Percentiles rank a stretch among this genome's conserved stretches.
phyloP scores from a whole-genome alignment of 805 yeast genomes.

The Phaffomyces thermotolerans region DNA sequence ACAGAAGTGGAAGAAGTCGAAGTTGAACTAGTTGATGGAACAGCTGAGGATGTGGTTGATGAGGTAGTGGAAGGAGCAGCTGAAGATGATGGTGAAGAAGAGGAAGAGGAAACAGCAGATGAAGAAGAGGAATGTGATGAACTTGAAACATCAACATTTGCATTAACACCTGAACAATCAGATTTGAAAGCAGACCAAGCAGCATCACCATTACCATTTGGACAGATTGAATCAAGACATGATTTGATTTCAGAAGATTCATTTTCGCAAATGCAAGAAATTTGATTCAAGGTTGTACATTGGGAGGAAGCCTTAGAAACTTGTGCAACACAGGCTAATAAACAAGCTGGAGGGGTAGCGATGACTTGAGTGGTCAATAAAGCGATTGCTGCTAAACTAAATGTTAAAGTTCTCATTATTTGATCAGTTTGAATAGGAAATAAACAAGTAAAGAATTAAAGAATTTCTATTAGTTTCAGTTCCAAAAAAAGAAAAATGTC shows the following conservation, averaged over 20 bases:
- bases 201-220: slow-evolving; percentile 46
- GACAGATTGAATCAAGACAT: slow-evolving; percentile 67
- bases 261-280: slow-evolving; percentile 60
- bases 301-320: slow-evolving; percentile 46
- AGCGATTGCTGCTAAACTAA: slow-evolving; percentile 14
- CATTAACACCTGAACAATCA: slow-evolving; percentile 44
- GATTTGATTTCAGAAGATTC: slow-evolving; percentile 45
- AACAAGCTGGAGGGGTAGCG: slow-evolving; percentile 85
- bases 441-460: too few relatives aligned
- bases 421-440: too few relatives aligned
- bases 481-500: too few relatives aligned
- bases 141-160: slow-evolving; percentile 26
- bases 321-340: slow-evolving; percentile 78
- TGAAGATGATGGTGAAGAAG: background rate
- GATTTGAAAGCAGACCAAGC: slow-evolving; percentile 55
- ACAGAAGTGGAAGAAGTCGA: background rate
- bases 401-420: slow-evolving; percentile 8
- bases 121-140: slow-evolving; percentile 15
- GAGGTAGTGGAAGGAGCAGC: slow-evolving; percentile 8
- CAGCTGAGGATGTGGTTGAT: slow-evolving; percentile 4
- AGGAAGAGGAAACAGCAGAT: slow-evolving; percentile 11
- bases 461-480: too few relatives aligned
- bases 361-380: slow-evolving; percentile 23
- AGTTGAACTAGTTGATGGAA: slow-evolving; percentile 1
- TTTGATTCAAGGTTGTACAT: slow-evolving; percentile 55